These are phyloP conservation scores for Hagleromyces aurorensis DNA, from an alignment of 805 yeast genomes.

Conservation along the genomic window DNA sequence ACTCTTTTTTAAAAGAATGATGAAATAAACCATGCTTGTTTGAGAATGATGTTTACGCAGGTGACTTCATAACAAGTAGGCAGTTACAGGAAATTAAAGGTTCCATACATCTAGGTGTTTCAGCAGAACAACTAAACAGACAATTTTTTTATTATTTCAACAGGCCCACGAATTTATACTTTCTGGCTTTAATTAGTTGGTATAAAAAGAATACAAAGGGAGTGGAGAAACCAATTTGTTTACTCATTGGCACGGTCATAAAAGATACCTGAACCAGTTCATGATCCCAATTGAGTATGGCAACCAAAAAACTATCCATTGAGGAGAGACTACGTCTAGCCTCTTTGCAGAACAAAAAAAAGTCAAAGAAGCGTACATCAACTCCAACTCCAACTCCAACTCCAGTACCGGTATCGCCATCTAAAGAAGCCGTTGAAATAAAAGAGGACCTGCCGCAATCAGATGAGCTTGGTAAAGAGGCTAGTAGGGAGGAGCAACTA, in stretches of 20 bases:
- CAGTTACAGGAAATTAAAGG: too few species aligned
- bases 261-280: background rate
- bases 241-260: too few species aligned
- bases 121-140: background rate
- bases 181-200: background rate
- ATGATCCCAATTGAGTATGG: constrained; percentile 13
- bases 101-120: background rate
- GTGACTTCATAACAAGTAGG: too few species aligned
- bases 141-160: background rate
- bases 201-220: too few species aligned
- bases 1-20: too few species aligned
- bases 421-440: too few species aligned
- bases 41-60: too few species aligned
- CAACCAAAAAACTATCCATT: constrained; percentile 59
- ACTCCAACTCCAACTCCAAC: constrained; percentile 5
- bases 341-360: constrained; percentile 40
- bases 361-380: constrained; percentile 22
- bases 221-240: too few species aligned
- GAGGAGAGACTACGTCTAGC: constrained; percentile 84
- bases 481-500: constrained; percentile 1
- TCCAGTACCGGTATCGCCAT: constrained; percentile 1
- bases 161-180: background rate
- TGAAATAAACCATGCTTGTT: too few species aligned
- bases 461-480: too few species aligned
- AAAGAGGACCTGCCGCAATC: too few species aligned